phyloP scores from a whole-genome alignment of 768 basidiomycete species.

The Hortiboletus campestris region DNA sequence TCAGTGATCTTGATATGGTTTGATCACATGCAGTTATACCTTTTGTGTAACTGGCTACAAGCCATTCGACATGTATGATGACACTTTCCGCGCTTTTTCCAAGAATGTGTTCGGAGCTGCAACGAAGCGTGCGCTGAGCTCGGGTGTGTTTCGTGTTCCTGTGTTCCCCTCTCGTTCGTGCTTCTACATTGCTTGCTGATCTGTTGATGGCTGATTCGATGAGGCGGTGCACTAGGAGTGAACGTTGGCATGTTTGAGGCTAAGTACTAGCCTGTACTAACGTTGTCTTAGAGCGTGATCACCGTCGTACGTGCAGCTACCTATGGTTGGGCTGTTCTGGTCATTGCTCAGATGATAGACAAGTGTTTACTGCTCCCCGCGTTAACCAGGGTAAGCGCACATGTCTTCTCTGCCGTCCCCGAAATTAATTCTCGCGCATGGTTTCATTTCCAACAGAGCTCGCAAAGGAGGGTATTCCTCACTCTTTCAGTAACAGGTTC shows the following conservation, averaged over 20 bases:
- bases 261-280: neutral
- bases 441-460: conserved; percentile 37
- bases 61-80: too few species aligned
- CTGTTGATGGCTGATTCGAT: neutral
- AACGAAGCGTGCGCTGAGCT: conserved; percentile 55
- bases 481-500: conserved; percentile 56
- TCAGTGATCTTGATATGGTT: too few species aligned
- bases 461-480: conserved; percentile 58
- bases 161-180: neutral
- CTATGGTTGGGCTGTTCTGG: neutral
- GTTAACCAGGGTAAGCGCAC: conserved; percentile 46
- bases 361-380: conserved; percentile 49
- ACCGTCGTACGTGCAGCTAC: conserved; percentile 21
- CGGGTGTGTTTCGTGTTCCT: conserved; percentile 34
- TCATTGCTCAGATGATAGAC: neutral
- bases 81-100: too few species aligned
- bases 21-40: too few species aligned
- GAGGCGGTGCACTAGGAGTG: conserved; percentile 35
- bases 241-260: neutral
- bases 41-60: too few species aligned
- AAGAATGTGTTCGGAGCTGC: conserved; percentile 52
- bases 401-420: too few species aligned
- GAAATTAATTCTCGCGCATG: neutral
- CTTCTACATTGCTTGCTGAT: neutral
- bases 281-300: conserved; percentile 25